Evolutionary conservation across 129 eudicot genomes (phyloP), one percentile per base, ranked within the genome.

Genomic region (Pittosporum tobira): DNA sequence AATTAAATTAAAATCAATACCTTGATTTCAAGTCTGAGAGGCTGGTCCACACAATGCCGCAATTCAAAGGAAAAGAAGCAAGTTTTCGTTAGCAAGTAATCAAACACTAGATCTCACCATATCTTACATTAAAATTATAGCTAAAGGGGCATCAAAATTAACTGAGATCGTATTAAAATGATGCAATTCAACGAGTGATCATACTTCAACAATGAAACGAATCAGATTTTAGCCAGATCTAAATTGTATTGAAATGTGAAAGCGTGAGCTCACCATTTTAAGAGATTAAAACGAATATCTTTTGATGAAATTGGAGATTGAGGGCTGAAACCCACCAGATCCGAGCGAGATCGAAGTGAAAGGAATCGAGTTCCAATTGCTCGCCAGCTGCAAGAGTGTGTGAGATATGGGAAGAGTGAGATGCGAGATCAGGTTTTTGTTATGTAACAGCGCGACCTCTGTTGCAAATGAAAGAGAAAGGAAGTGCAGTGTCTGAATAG

Each of bases 11-110:
- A 18, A 42, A 7, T 27, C 28, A 61, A 53, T 82, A 89, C 97
- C 97, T 89, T 85, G 77, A 89, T 89, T 72, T 84, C 94, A 47
- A 88, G 79, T 72, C 91, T 78, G 63, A 81, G 91, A 69, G 97
- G 97, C 97, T 88, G 87, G 70, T 21, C 45, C 73, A 59, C 48
- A 48, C 60, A 68, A 63, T 40, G 60, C 28, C 57, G 38, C 2
- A 59, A 63, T 57, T 44, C 56, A 29, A 43, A 67, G 38, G 14
- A 71, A 76, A 62, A 57, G 57, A 31, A 22, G 8, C 43, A 45
- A 72, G 6, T 25, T 38, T 43, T 51, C 40, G 54, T 74, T 19
- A 84, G 77, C 51, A 63, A 77, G 58, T 69, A 26, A 53, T 52
- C 59, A 46, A 36, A 43, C 56, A 16, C 60, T 61, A 76, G 84